These are phyloP conservation scores for Kurtzmaniella natalensis DNA, from an alignment of 1,139 yeast genomes.

Conservation along the genomic window DNA sequence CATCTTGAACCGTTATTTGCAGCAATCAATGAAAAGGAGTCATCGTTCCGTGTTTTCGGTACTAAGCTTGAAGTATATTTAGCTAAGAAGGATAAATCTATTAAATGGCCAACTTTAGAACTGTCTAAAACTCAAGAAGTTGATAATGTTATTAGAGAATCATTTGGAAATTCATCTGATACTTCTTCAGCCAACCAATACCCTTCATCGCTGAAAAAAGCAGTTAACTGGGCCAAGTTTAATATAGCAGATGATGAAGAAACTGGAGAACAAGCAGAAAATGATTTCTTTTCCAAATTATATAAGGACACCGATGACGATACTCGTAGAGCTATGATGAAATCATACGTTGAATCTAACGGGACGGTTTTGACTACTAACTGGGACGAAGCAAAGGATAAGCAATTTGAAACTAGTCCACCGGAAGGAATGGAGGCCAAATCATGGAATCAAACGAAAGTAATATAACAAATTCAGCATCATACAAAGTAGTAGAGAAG, in stretches of 20 bases:
- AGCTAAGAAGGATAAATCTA: slow-evolving; percentile 23
- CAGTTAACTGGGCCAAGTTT: slow-evolving; percentile 71
- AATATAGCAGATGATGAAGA: slow-evolving; percentile 49
- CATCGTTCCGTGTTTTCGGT: slow-evolving; percentile 51
- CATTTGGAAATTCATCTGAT: slow-evolving; percentile 3
- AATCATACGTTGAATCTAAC: slow-evolving; percentile 86
- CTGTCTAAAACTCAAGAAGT: slow-evolving; percentile 15
- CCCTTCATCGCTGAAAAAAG: slow-evolving; percentile 60
- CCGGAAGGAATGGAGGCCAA: slow-evolving; percentile 66
- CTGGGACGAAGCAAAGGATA: slow-evolving; percentile 83
- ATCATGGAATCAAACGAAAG: no score
- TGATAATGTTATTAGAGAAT: slow-evolving; percentile 2
- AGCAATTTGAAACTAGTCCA: slow-evolving; percentile 65
- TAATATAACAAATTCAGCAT: no score
- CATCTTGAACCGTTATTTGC: slow-evolving; percentile 48
- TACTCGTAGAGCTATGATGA: slow-evolving; percentile 93
- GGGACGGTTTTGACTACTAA: slow-evolving; percentile 93
- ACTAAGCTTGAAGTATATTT: slow-evolving; percentile 73
- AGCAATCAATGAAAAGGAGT: slow-evolving; percentile 42
- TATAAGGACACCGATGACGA: slow-evolving; percentile 85
- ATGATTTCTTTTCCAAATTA: slow-evolving; percentile 70
- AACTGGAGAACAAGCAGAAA: slow-evolving; percentile 43
- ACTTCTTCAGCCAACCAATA: slow-evolving; percentile 28
- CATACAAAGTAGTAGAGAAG: no score
- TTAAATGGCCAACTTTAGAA: slow-evolving; percentile 46